phyloP scores from a whole-genome alignment of 805 yeast genomes.

The Yueomyces sinensis region DNA sequence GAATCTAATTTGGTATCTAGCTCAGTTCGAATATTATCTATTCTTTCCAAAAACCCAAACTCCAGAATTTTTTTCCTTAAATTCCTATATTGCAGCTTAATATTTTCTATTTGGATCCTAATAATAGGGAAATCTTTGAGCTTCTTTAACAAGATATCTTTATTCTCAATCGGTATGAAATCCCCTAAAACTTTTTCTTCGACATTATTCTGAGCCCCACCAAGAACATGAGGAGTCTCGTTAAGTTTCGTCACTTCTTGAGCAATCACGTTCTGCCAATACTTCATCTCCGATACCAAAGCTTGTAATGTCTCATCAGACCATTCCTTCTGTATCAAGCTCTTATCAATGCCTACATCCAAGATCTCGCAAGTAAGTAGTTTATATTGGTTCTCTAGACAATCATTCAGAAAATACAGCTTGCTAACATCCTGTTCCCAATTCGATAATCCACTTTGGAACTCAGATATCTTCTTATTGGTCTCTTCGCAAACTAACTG shows the following conservation, averaged over 20 bases:
- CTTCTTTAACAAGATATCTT: conserved; percentile 16
- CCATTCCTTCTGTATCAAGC: conserved; percentile 14
- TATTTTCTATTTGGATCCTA: conserved; percentile 17
- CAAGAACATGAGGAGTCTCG: conserved; percentile 24
- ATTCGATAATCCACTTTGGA: conserved; percentile 5
- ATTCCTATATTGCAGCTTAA: conserved; percentile 19
- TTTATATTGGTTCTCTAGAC: conserved; percentile 35
- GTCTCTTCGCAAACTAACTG: conserved; percentile 41
- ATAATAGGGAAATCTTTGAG: conserved; percentile 24
- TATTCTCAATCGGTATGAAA: conserved; percentile 32
- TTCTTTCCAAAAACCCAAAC: conserved; percentile 14
- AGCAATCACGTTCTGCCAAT: conserved; percentile 25
- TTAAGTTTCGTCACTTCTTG: conserved; percentile 24
- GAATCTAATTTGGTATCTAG: conserved; percentile 14
- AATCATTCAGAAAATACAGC: conserved; percentile 30
- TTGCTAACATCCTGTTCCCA: neutral
- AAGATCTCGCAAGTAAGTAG: conserved; percentile 24
- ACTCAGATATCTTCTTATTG: conserved; percentile 26
- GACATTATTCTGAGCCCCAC: neutral
- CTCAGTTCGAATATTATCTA: conserved; percentile 8
- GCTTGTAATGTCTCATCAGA: conserved; percentile 10
- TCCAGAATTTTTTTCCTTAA: conserved; percentile 18
- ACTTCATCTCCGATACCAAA: conserved; percentile 11
- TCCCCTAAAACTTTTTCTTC: conserved; percentile 26
- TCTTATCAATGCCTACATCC: conserved; percentile 21